Percentiles rank a stretch among this genome's conserved stretches.
Conservation (phyloP, 2,329 filamentous ascomycete genomes). For the Phaeosphaeriaceae sp. region DNA sequence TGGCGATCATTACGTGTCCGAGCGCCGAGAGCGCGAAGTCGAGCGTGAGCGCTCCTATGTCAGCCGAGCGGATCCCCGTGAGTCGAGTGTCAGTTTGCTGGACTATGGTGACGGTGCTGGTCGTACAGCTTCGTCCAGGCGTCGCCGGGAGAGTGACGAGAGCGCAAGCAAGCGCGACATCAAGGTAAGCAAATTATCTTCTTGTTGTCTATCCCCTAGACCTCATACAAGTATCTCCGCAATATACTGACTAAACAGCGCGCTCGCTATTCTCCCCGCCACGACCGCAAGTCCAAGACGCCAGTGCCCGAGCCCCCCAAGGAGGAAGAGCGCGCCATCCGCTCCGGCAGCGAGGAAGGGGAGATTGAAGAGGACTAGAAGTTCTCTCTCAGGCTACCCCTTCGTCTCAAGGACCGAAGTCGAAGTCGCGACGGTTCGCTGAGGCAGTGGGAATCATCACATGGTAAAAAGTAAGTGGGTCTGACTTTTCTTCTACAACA, state of each 20-base stretch:
- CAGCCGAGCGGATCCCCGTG: conserved; percentile 78
- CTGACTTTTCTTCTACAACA: not conserved
- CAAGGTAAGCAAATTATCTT: conserved; percentile 47
- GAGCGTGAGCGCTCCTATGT: conserved; percentile 87
- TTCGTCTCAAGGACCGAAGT: not conserved
- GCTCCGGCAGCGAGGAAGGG: conserved; percentile 93
- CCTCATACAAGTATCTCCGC: not conserved
- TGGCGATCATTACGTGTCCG: conserved; percentile 77
- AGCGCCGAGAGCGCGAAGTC: conserved; percentile 85
- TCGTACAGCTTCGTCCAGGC: conserved; percentile 65
- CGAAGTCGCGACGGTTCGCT: not conserved
- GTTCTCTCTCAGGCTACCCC: conserved; percentile 2
- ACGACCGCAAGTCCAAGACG: conserved; percentile 66
- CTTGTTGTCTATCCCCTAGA: no score
- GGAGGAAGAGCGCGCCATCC: conserved; percentile 70
- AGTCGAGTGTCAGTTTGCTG: conserved; percentile 78
- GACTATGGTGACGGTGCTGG: conserved; percentile 77
- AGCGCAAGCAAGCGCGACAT: conserved; percentile 50
- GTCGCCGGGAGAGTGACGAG: conserved; percentile 77
- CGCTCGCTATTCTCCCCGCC: conserved; percentile 60
- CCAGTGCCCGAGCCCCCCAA: conserved; percentile 52
- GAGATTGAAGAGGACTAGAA: conserved; percentile 83
- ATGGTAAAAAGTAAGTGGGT: not conserved
- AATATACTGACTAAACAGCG: conserved; percentile 32
- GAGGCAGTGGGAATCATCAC: not conserved